phyloP scores from a whole-genome alignment of 179 eudicot genomes.

The Spinacia oleracea region DNA sequence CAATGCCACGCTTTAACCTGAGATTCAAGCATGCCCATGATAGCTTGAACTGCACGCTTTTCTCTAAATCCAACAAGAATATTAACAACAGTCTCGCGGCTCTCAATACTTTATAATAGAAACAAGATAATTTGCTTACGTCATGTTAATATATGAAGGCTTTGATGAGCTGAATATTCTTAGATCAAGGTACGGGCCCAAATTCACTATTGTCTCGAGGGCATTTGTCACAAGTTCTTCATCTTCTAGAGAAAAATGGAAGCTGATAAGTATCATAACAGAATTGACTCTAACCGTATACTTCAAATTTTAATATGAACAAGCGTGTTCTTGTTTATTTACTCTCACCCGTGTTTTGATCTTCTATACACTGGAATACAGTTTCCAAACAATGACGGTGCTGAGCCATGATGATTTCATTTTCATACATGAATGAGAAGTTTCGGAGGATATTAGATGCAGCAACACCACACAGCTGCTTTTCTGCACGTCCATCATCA shows the following conservation, averaged over 20 bases:
- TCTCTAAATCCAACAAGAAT: conserved; percentile 46
- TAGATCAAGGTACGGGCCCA: conserved; percentile 84
- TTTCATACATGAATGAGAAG: conserved; percentile 92
- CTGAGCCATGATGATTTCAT: conserved; percentile 88
- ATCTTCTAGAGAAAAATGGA: conserved; percentile 56
- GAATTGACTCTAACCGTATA: not conserved
- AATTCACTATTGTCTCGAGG: conserved; percentile 86
- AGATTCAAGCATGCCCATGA: conserved; percentile 84
- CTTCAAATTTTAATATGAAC: too few species aligned
- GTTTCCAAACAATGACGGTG: conserved; percentile 95
- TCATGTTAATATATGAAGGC: conserved; percentile 83
- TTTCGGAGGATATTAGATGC: conserved; percentile 94
- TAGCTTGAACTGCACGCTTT: conserved; percentile 83
- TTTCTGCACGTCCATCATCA: conserved; percentile 89
- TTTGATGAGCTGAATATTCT: conserved; percentile 91
- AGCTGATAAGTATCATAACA: not conserved
- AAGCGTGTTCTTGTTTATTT: not conserved
- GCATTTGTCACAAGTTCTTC: conserved; percentile 97
- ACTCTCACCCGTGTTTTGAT: conserved; percentile 61
- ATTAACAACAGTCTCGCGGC: not conserved
- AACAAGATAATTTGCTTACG: conserved; percentile 50
- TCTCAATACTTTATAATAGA: not conserved
- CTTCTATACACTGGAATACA: conserved; percentile 86
- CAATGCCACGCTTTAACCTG: conserved; percentile 84
- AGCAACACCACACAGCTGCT: conserved; percentile 95